Base-by-base conservation (phyloP, 805 yeast genomes). In the Candida tallmaniae region DNA sequence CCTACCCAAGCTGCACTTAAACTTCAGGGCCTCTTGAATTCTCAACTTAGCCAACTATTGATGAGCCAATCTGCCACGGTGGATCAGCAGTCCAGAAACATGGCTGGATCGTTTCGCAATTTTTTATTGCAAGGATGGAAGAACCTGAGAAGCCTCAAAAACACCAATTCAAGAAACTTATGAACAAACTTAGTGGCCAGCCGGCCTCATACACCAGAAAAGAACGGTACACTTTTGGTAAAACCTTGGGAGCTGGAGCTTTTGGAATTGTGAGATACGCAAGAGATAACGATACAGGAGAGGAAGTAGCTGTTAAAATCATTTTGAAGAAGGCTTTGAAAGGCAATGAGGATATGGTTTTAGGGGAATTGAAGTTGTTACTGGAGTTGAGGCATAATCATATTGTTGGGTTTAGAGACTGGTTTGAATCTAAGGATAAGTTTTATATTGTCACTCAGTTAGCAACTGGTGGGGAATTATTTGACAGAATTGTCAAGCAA, bases 381-480 rank as follows among this genome's bases (percentile, higher is more conserved):
- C 78, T 76, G 48, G 73, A 74, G 34, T 67, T 89, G 40, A 56
- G 73, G 32, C 95, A 89, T 57, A 88, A 88, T 2, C 83, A 90
- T 58, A 88, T 90, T 47, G 95, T 90, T n/a, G 77, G 80, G 24
- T 81, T 90, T 54, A 70, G 80, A 34, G 96, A 88, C 56, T 90
- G 95, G 90, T 90, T 90, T 55, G 97, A 90, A 63, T 76, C 87
- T 19, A 83, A 76, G 56, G 96, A 88, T 49, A 90, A 90, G 63
- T 88, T 85, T 59, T 90, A 86, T 54, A 82, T 90, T 39, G 96
- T 87, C 13, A 90, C 97, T 2, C 96, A 90, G 57, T 67, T 90
- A 51, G 97, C 97, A 16, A 82, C 88, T 2, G 98, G 98, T 20
- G 98, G 98, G 32, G 98, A 90, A 58, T 64, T 90, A 38, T 90